These are phyloP conservation scores for Rhodotorula sp. DNA, from an alignment of 1,284 basidiomycete species.

Conservation along the genomic window DNA sequence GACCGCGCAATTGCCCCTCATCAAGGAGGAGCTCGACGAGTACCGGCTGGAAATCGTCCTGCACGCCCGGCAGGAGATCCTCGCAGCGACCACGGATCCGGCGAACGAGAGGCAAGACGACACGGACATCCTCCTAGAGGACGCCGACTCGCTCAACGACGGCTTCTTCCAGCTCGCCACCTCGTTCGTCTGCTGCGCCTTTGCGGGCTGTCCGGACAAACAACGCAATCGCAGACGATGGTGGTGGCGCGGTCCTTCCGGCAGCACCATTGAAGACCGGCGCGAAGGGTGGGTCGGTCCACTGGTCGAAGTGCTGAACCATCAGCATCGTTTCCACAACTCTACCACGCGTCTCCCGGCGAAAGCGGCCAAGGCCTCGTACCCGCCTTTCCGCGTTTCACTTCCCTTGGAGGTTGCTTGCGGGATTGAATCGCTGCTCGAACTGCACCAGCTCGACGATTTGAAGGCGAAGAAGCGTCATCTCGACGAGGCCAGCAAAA, in stretches of 20 bases:
- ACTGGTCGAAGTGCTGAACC: neutral
- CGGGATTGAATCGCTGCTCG: neutral
- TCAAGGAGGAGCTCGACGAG: neutral
- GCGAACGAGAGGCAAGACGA: neutral
- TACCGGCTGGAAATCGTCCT: neutral
- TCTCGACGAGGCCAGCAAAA: neutral
- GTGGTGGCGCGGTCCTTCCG: too few relatives aligned
- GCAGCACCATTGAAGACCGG: neutral
- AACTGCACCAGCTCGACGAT: neutral
- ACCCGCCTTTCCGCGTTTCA: neutral
- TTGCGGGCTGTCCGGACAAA: neutral
- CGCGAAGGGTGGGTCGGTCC: neutral
- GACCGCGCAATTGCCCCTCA: neutral
- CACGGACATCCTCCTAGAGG: neutral
- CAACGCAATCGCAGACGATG: too few relatives aligned
- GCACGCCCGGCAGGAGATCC: slow-evolving; percentile 4
- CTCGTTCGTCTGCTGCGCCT: slow-evolving; percentile 11
- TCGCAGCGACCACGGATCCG: neutral
- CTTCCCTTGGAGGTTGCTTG: neutral
- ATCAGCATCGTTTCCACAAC: neutral
- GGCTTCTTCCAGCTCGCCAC: slow-evolving; percentile 3
- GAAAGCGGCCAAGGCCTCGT: neutral
- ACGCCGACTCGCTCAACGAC: neutral
- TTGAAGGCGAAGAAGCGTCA: neutral
- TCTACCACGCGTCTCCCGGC: too few relatives aligned